Percentiles rank a stretch among this genome's conserved stretches.
Evolutionary conservation across 306 rosid genomes (phyloP).

Genomic region (Rosa lucieae): DNA sequence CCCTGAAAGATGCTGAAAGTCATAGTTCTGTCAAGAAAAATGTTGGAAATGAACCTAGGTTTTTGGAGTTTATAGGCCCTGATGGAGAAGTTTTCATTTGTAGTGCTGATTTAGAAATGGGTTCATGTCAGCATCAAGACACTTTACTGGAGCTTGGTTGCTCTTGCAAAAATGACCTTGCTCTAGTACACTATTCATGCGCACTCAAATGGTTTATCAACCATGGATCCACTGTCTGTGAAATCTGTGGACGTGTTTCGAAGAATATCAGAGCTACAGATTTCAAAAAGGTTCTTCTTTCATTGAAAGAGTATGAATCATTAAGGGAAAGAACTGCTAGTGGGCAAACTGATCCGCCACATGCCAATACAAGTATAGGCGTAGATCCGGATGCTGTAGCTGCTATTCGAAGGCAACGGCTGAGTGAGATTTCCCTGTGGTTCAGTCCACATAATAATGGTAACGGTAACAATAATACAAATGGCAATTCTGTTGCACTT

Average conservation of each 20-base stretch:
- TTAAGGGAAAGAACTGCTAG: conserved; percentile 83
- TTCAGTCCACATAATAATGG: conserved; percentile 66
- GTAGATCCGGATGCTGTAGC: conserved; percentile 98
- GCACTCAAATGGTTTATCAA: conserved; percentile 96
- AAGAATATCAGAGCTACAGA: conserved; percentile 73
- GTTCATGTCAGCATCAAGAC: conserved; percentile 58
- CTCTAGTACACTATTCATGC: conserved; percentile 88
- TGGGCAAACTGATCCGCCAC: conserved; percentile 64
- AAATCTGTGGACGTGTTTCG: conserved; percentile 78
- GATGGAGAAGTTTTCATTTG: conserved; percentile 86
- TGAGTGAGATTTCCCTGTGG: conserved; percentile 90
- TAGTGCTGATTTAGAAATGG: conserved; percentile 72
- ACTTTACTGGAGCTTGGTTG: conserved; percentile 86
- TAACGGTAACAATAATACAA: conserved; percentile 25
- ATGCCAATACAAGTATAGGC: conserved; percentile 38
- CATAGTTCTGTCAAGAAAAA: conserved; percentile 30
- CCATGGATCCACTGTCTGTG: conserved; percentile 94
- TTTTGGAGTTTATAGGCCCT: conserved; percentile 79
- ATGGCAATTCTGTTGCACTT: conserved; percentile 40
- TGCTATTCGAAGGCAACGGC: conserved; percentile 85
- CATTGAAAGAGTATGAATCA: conserved; percentile 79
- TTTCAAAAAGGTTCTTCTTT: conserved; percentile 64
- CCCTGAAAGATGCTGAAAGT: conserved; percentile 24
- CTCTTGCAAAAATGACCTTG: conserved; percentile 93
- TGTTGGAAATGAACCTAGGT: conserved; percentile 43